These are phyloP conservation scores for Ophiocordyceps polyrhachis-furcata DNA, from an alignment of 2,329 filamentous ascomycete species.

Conservation along the genomic window DNA sequence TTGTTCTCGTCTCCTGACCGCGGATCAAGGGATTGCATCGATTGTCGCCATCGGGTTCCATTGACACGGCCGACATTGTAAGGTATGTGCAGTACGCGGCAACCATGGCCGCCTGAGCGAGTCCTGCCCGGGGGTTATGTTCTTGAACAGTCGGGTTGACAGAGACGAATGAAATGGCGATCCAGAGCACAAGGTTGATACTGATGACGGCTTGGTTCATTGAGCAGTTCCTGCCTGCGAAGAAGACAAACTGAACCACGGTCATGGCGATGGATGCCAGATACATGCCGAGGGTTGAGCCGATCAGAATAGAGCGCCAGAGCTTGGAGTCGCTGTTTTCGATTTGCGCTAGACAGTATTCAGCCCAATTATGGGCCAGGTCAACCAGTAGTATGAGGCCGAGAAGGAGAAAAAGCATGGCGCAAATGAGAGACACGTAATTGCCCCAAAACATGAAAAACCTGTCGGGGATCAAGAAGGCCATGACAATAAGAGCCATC, in stretches of 20 bases:
- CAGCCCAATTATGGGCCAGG: conserved; percentile 90
- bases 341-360: conserved; percentile 87
- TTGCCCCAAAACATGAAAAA: conserved; percentile 97
- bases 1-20: conserved; percentile 72
- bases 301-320: conserved; percentile 78
- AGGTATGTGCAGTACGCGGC: conserved; percentile 97
- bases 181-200: conserved; percentile 71
- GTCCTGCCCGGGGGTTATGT: conserved; percentile 77
- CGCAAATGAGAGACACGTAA: conserved; percentile 73
- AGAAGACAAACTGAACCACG: conserved; percentile 93
- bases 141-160: conserved; percentile 83
- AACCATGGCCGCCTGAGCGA: conserved; percentile 96
- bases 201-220: conserved; percentile 98
- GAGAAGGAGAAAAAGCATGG: conserved; percentile 83
- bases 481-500: conserved; percentile 70
- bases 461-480: conserved; percentile 84
- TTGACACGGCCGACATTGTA: conserved; percentile 93
- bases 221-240: conserved; percentile 59
- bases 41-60: conserved; percentile 82
- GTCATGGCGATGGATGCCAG: conserved; percentile 82
- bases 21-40: conserved; percentile 83
- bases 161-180: conserved; percentile 65
- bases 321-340: conserved; percentile 68
- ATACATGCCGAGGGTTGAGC: conserved; percentile 90
- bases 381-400: conserved; percentile 87